Percentiles rank a stretch among this genome's conserved stretches.
phyloP scores from a whole-genome alignment of 805 yeast genomes.

The Blastobotrys terrestris region DNA sequence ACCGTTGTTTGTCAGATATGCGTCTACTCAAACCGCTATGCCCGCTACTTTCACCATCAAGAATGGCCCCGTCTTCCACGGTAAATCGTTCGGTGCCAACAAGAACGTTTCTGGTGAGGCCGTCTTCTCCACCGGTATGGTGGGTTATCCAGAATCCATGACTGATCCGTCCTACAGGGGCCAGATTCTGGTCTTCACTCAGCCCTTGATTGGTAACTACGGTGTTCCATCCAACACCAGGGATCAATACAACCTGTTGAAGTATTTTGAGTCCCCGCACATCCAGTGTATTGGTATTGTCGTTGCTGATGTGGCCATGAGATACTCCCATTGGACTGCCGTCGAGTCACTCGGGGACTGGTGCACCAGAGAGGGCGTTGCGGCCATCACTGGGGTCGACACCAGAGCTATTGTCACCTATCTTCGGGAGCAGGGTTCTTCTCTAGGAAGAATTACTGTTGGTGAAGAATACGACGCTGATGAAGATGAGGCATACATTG shows the following conservation, averaged over 20 bases:
- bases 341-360: slow-evolving; percentile 91
- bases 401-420: slow-evolving; percentile 91
- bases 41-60: slow-evolving; percentile 80
- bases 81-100: slow-evolving; percentile 93
- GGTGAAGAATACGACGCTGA: slow-evolving; percentile 91
- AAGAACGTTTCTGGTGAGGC: slow-evolving; percentile 93
- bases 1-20: background rate
- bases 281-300: slow-evolving; percentile 95
- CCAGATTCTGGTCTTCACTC: slow-evolving; percentile 93
- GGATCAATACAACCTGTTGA: slow-evolving; percentile 80
- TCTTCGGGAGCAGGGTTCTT: slow-evolving; percentile 93
- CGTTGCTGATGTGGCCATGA: slow-evolving; percentile 90
- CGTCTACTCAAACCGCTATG: slow-evolving; percentile 2
- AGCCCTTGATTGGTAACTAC: slow-evolving; percentile 95
- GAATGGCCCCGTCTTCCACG: slow-evolving; percentile 89
- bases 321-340: slow-evolving; percentile 99
- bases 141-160: slow-evolving; percentile 98
- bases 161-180: slow-evolving; percentile 98
- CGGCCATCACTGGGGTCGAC: slow-evolving; percentile 95
- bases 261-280: slow-evolving; percentile 85
- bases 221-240: slow-evolving; percentile 88
- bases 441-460: slow-evolving; percentile 81
- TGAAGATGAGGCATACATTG: slow-evolving; percentile 83
- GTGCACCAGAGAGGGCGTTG: slow-evolving; percentile 95
- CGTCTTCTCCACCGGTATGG: slow-evolving; percentile 95